Percentiles rank a stretch among this genome's conserved stretches.
Evolutionary conservation across 2,329 filamentous ascomycete species (phyloP).

Genomic region (Cryoendolithus antarcticus): DNA sequence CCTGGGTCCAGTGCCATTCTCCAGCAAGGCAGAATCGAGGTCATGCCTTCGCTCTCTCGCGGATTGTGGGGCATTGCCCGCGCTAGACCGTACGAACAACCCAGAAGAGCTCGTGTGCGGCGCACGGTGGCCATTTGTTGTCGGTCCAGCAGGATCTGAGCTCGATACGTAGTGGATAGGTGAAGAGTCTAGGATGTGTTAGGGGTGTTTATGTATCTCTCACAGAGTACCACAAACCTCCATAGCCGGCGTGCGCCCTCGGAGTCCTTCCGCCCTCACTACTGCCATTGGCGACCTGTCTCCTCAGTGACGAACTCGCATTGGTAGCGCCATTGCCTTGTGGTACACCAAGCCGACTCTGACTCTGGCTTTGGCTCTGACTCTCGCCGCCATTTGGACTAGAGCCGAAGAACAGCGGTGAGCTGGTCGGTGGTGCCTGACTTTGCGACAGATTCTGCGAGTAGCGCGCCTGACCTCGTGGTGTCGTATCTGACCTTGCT

Average conservation of each 20-base stretch:
- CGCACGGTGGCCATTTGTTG: constrained; percentile 39
- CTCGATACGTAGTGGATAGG: constrained; percentile 84
- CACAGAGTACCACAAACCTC: constrained; percentile 42
- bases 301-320: constrained; percentile 36
- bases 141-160: constrained; percentile 43
- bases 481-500: constrained; percentile 25
- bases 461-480: constrained; percentile 28
- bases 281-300: constrained; percentile 22
- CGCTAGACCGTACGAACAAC: constrained; percentile 63
- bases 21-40: constrained; percentile 67
- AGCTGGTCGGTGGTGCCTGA: constrained; percentile 43
- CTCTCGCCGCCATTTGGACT: constrained; percentile 39
- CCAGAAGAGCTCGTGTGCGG: constrained; percentile 56
- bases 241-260: constrained; percentile 49
- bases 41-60: constrained; percentile 54
- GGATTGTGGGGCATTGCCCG: constrained; percentile 40
- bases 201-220: constrained; percentile 6
- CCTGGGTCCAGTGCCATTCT: constrained; percentile 37
- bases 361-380: constrained; percentile 17
- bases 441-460: constrained; percentile 31
- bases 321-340: constrained; percentile 21
- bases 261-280: constrained; percentile 58
- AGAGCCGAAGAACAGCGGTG: constrained; percentile 66
- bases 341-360: background rate
- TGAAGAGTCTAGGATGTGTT: constrained; percentile 58